Conservation (phyloP, 2,329 filamentous ascomycete species). For the Shiraia sp. region DNA sequence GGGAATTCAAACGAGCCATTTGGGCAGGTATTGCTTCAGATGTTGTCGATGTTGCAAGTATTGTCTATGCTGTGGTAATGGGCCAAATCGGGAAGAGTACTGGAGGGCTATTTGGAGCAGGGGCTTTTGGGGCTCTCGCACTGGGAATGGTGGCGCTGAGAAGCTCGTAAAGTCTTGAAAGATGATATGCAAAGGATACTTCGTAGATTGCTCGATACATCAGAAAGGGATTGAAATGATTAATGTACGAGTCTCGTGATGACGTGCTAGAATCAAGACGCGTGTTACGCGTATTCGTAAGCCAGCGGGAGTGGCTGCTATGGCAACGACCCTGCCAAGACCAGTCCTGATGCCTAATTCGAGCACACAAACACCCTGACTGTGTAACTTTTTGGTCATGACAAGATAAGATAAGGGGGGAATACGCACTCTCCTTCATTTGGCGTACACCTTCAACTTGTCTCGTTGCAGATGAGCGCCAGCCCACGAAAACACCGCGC, state of each 20-base stretch:
- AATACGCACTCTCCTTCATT: background rate
- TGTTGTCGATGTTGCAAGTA: conserved; percentile 22
- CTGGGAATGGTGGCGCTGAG: conserved; percentile 21
- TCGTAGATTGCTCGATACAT: no score
- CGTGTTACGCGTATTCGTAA: conserved; percentile 2
- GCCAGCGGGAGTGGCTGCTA: background rate
- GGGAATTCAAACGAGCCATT: conserved; percentile 28
- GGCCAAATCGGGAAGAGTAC: conserved; percentile 22
- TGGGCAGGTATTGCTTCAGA: conserved; percentile 26
- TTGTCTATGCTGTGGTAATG: conserved; percentile 21
- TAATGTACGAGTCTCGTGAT: conserved; percentile 11
- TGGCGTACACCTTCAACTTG: background rate
- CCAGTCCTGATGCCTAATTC: conserved; percentile 7
- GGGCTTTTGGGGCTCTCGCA: conserved; percentile 12
- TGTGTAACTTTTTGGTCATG: background rate
- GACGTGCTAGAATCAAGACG: conserved; percentile 6
- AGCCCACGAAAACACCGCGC: conserved; percentile 35
- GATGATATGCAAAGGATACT: no score
- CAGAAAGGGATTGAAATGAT: background rate
- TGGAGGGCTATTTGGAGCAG: conserved; percentile 21
- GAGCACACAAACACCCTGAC: conserved; percentile 15
- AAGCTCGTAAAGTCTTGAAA: conserved; percentile 8
- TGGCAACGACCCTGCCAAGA: conserved; percentile 6
- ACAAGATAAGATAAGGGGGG: background rate
- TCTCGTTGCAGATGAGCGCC: conserved; percentile 24